These are phyloP conservation scores for Chrysoporthe cubensis DNA, from an alignment of 2,329 filamentous ascomycete genomes.

Conservation along the genomic window DNA sequence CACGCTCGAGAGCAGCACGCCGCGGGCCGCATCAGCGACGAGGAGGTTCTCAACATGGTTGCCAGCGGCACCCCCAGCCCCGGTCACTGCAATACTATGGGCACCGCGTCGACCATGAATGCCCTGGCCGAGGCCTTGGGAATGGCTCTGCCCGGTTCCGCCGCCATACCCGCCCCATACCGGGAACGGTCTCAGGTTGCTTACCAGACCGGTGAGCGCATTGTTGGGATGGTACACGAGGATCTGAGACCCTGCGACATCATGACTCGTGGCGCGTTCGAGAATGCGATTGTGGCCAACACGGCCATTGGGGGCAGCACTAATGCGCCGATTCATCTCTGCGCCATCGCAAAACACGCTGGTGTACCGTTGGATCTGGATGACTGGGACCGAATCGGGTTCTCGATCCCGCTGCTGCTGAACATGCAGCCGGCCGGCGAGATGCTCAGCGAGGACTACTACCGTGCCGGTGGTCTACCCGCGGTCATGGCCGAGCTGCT, in stretches of 20 bases:
- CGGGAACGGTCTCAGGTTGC: slow-evolving; percentile 52
- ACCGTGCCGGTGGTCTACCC: slow-evolving; percentile 24
- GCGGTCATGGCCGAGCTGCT: slow-evolving; percentile 58
- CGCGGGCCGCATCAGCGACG: slow-evolving; percentile 49
- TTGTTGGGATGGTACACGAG: slow-evolving; percentile 53
- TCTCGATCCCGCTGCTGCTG: slow-evolving; percentile 53
- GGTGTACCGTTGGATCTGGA: slow-evolving; percentile 54
- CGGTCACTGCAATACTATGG: slow-evolving; percentile 58
- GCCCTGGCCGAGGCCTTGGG: slow-evolving; percentile 55
- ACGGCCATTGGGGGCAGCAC: slow-evolving; percentile 61
- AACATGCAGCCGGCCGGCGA: slow-evolving; percentile 60
- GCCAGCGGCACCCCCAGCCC: slow-evolving; percentile 45
- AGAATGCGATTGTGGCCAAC: slow-evolving; percentile 59
- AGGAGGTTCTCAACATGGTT: slow-evolving; percentile 51
- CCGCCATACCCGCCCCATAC: slow-evolving; percentile 55
- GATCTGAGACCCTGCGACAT: slow-evolving; percentile 57
- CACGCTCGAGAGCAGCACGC: slow-evolving; percentile 52
- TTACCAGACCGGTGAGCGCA: slow-evolving; percentile 51
- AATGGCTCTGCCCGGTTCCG: slow-evolving; percentile 55
- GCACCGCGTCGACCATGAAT: slow-evolving; percentile 58
- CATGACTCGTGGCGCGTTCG: slow-evolving; percentile 58
- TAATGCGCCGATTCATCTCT: slow-evolving; percentile 60
- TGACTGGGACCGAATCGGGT: slow-evolving; percentile 58
- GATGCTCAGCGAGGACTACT: slow-evolving; percentile 36
- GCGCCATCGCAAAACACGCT: slow-evolving; percentile 57